Evolutionary conservation across 2,329 filamentous ascomycete species (phyloP), one percentile per base, ranked within the genome.

Genomic region (Paraconiothyrium brasiliense): DNA sequence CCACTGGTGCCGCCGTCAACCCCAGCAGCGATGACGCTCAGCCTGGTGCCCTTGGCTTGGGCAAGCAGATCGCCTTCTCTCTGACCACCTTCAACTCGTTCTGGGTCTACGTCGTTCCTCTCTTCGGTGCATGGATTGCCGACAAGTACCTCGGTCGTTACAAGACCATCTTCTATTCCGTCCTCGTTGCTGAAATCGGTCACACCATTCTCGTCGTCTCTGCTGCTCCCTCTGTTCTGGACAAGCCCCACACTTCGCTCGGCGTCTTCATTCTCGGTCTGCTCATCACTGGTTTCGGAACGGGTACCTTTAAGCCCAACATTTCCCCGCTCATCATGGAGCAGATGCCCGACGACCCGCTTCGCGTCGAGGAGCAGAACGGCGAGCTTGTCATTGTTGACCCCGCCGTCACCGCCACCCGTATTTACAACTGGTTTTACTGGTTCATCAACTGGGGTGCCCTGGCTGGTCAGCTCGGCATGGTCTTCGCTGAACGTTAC

Each of bases 341-440:
- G 69, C 89, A 91, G 76, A 87, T 89, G 71, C 82, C 81, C 34
- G 84, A 86, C 54, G 82, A 80, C 3, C 70, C 67, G 27, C 72
- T 73, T 60, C 82, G 79, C 52, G 84, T 87, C 67, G 83, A 81
- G 43, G 81, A 90, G 60, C 41, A 62, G 0, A 71, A 80, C 8
- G 89, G 89, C 51, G 84, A 90, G 76, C 86, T 86, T 30, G 87
- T 91, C 65, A 88, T 91, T 64, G 83, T 90, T 57, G 89, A 91
- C 67, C 88, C 88, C 0, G 84, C 86, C 43, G 81, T 87, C 50
- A 91, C 89, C 51, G 84, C 88, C 62, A 84, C 85, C 16, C 85
- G 89, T 44, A 85, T 91, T 32, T 90, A 88, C 74, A 83, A 87
- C 66, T 89, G 86, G 78, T 92, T 91, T 75, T 92, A 92, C 78